phyloP scores from a whole-genome alignment of 2,329 filamentous ascomycete genomes.

The Xylaria sp. region DNA sequence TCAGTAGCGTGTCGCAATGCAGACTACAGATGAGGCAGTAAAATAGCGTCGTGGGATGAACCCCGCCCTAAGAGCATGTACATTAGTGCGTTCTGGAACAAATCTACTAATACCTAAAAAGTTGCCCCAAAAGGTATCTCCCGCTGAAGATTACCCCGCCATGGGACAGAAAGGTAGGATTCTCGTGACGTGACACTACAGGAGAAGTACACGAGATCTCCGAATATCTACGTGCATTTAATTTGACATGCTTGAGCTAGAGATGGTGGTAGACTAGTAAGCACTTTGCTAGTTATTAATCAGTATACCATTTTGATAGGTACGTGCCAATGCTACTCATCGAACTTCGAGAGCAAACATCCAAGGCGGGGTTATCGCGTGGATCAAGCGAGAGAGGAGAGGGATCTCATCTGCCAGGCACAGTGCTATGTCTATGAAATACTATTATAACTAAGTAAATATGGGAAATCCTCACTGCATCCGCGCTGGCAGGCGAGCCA shows the following conservation, averaged over 20 bases:
- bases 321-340: too few relatives aligned
- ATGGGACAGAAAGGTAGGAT: not conserved
- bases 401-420: too few relatives aligned
- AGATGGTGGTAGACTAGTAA: not conserved
- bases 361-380: too few relatives aligned
- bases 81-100: conserved; percentile 23
- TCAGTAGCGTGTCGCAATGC: conserved; percentile 29
- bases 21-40: conserved; percentile 27
- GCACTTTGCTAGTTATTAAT: not conserved
- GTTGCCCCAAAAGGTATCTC: not conserved
- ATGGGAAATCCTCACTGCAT: conserved; percentile 18
- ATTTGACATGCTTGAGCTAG: not conserved
- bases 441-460: not conserved
- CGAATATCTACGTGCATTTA: not conserved
- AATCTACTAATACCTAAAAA: conserved; percentile 3
- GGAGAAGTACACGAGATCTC: not conserved
- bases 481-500: not conserved
- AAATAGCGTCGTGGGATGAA: conserved; percentile 13
- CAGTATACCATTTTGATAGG: too few relatives aligned
- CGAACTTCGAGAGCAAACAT: too few relatives aligned
- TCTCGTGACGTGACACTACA: not conserved
- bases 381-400: too few relatives aligned
- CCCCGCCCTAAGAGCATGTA: conserved; percentile 19
- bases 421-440: not conserved
- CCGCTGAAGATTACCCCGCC: conserved; percentile 1